These are phyloP conservation scores for Parsonsia alboflavescens DNA, from an alignment of 257 asterid species.

Conservation along the genomic window DNA sequence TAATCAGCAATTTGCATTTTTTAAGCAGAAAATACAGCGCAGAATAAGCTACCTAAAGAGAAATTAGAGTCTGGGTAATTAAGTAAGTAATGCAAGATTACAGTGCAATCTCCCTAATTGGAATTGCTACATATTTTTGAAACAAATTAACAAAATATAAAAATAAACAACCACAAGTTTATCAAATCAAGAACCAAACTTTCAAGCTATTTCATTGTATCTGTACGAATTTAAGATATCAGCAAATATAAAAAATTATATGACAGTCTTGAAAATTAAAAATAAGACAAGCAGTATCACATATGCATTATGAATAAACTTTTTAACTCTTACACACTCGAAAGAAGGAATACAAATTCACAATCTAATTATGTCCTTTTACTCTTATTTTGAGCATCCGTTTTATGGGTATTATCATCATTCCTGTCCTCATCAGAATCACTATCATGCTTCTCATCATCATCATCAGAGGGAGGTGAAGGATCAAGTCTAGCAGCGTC, in stretches of 20 bases:
- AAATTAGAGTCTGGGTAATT: neutral
- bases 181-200: neutral
- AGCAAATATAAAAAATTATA: neutral
- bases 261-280: neutral
- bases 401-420: slow-evolving; percentile 5
- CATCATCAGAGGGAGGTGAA: slow-evolving; percentile 63
- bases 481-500: slow-evolving; percentile 93
- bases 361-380: slow-evolving; percentile 22
- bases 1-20: neutral
- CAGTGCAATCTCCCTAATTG: neutral
- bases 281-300: neutral
- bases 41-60: neutral
- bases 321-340: neutral
- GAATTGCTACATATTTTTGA: neutral
- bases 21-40: neutral
- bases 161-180: neutral
- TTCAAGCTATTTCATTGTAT: neutral
- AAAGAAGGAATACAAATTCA: neutral
- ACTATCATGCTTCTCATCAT: slow-evolving; percentile 22
- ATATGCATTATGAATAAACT: neutral
- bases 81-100: neutral
- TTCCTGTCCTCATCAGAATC: slow-evolving; percentile 11
- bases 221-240: neutral
- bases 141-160: neutral
- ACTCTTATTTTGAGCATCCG: slow-evolving; percentile 17